Percentiles rank a stretch among this genome's conserved stretches.
Evolutionary conservation across 1,284 basidiomycete genomes (phyloP).

Genomic region (Quambalaria eucalypti): DNA sequence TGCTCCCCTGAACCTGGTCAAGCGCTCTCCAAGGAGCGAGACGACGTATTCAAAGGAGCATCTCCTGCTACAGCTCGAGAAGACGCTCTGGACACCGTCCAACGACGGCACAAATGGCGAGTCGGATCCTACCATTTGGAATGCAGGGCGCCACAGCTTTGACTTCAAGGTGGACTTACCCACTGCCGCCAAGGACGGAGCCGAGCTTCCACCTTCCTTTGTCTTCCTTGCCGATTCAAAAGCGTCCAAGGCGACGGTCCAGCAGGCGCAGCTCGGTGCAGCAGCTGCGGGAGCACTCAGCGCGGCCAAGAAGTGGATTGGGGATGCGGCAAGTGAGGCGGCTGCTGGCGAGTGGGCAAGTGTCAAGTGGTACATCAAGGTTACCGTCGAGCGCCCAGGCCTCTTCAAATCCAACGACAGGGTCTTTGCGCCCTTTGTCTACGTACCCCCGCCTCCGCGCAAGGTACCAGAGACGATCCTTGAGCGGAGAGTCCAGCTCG

Average conservation of each 20-base stretch:
- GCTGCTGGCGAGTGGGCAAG: conserved; percentile 23
- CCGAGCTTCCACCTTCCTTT: conserved; percentile 6
- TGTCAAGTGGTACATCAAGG: conserved; percentile 38
- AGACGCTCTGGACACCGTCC: conserved; percentile 13
- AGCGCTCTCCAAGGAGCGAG: background rate
- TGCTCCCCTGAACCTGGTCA: conserved; percentile 10
- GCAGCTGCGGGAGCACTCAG: background rate
- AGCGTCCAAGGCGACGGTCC: background rate
- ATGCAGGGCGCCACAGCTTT: conserved; percentile 19
- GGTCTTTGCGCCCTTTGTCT: conserved; percentile 36
- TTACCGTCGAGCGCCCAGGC: conserved; percentile 33
- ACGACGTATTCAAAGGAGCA: conserved; percentile 10
- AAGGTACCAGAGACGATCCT: conserved; percentile 11
- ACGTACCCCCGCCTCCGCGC: conserved; percentile 28
- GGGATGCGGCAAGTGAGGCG: background rate
- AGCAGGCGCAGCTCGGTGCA: background rate
- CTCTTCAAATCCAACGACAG: conserved; percentile 30
- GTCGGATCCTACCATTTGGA: conserved; percentile 8
- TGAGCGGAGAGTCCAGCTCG: conserved; percentile 13
- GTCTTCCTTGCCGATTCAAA: conserved; percentile 6
- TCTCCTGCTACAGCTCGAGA: conserved; percentile 25
- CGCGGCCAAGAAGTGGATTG: background rate
- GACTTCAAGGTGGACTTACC: conserved; percentile 22
- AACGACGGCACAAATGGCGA: background rate
- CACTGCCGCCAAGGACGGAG: conserved; percentile 2